These are phyloP conservation scores for Aspergillus udagawae DNA, from an alignment of 2,329 filamentous ascomycete genomes.

Conservation along the genomic window DNA sequence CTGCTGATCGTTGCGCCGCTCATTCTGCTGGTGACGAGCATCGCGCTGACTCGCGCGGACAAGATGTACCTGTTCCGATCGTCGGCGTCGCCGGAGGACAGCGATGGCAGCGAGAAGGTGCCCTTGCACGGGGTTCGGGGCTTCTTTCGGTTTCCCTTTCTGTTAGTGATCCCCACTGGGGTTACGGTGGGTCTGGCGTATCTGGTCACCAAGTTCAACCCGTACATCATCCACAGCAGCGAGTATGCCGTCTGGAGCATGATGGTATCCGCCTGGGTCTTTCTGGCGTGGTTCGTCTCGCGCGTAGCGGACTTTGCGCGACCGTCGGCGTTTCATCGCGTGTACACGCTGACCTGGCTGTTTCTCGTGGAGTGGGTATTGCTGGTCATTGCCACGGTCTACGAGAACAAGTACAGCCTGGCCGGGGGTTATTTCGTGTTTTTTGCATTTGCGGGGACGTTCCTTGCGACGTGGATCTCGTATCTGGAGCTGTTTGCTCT, in stretches of 20 bases:
- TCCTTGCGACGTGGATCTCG: slow-evolving; percentile 68
- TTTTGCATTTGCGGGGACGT: slow-evolving; percentile 72
- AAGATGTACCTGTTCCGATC: slow-evolving; percentile 86
- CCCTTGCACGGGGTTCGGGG: slow-evolving; percentile 72
- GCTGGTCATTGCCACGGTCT: slow-evolving; percentile 68
- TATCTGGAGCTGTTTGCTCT: slow-evolving; percentile 78
- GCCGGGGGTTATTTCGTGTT: slow-evolving; percentile 76
- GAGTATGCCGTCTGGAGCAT: slow-evolving; percentile 85
- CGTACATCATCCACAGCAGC: slow-evolving; percentile 85
- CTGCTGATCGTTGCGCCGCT: slow-evolving; percentile 77
- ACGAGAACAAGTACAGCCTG: slow-evolving; percentile 69
- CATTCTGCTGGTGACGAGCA: slow-evolving; percentile 64
- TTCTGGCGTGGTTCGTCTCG: slow-evolving; percentile 76
- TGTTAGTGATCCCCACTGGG: slow-evolving; percentile 63
- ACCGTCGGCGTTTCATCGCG: slow-evolving; percentile 79
- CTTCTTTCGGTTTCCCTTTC: slow-evolving; percentile 77
- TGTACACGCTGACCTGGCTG: slow-evolving; percentile 79
- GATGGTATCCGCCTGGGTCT: slow-evolving; percentile 77
- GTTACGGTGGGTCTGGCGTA: slow-evolving; percentile 70
- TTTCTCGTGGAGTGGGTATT: slow-evolving; percentile 70
- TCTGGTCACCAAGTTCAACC: slow-evolving; percentile 77
- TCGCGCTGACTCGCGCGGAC: slow-evolving; percentile 65
- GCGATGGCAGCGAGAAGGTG: slow-evolving; percentile 52
- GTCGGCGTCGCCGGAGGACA: slow-evolving; percentile 57
- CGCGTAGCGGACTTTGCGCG: slow-evolving; percentile 73